These are phyloP conservation scores for Petasospora fabianii DNA, from an alignment of 1,139 yeast genomes.

Conservation along the genomic window DNA sequence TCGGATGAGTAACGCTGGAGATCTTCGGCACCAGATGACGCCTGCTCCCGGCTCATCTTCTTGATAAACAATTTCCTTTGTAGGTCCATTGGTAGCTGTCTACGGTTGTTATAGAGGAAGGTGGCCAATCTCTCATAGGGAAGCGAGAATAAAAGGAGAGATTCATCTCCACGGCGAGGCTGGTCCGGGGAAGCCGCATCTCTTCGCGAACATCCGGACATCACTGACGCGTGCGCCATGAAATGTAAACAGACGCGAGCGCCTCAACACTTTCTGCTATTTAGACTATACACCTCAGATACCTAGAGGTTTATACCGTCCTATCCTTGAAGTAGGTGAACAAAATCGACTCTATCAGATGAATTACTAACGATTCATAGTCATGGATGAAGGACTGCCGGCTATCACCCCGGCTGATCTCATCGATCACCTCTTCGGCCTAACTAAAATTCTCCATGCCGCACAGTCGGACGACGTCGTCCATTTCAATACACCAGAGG, in stretches of 20 bases:
- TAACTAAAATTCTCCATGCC: constrained; percentile 27
- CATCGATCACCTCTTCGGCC: constrained; percentile 24
- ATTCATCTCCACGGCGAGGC: too few species aligned
- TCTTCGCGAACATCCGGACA: constrained; percentile 5
- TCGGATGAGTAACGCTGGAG: constrained; percentile 32
- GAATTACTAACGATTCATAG: not conserved
- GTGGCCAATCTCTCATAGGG: too few species aligned
- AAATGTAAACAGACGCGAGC: not conserved
- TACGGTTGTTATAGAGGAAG: too few species aligned
- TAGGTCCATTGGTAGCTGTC: constrained; percentile 7
- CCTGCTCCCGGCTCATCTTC: constrained; percentile 36
- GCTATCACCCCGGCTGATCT: constrained; percentile 14
- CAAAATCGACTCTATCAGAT: not conserved
- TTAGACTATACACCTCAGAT: not conserved
- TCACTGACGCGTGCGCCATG: constrained; percentile 2
- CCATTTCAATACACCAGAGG: constrained; percentile 21
- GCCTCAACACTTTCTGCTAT: not conserved
- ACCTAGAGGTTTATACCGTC: too few species aligned
- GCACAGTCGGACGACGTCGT: constrained; percentile 26
- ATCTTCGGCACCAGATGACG: constrained; percentile 31
- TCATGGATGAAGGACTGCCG: not conserved
- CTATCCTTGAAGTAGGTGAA: too few species aligned
- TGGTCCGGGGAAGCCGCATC: too few species aligned
- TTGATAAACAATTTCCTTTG: constrained; percentile 35
- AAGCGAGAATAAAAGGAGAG: too few species aligned